Percentiles rank a stretch among this genome's conserved stretches.
phyloP scores from a whole-genome alignment of 2,329 filamentous ascomycete genomes.

The Penicillium italicum region DNA sequence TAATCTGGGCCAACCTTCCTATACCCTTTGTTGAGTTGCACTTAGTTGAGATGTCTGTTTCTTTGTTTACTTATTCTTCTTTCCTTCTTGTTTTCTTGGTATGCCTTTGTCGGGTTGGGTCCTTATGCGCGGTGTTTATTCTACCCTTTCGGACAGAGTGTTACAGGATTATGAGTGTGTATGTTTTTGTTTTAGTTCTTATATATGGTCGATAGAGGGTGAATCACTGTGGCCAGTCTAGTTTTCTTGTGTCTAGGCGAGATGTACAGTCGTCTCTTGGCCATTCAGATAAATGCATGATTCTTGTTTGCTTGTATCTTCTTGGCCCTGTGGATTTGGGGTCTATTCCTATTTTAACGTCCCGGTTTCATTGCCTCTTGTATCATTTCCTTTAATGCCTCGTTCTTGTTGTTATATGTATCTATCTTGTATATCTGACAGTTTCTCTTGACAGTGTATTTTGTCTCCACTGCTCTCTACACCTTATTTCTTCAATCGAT shows the following conservation, averaged over 20 bases:
- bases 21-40: conserved; percentile 36
- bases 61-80: background rate
- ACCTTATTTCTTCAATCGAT: background rate
- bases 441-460: background rate
- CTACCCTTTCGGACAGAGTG: conserved; percentile 11
- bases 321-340: background rate
- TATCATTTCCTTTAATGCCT: conserved; percentile 10
- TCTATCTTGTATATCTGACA: background rate
- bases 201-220: conserved; percentile 23
- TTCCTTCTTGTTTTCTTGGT: conserved; percentile 5
- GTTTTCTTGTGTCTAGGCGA: conserved; percentile 5
- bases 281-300: background rate
- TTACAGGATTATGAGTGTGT: conserved; percentile 24
- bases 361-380: conserved; percentile 4
- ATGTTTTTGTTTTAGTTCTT: conserved; percentile 10
- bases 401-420: background rate
- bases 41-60: conserved; percentile 23
- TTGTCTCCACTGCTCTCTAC: background rate
- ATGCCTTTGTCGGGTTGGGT: conserved; percentile 16
- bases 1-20: conserved; percentile 32
- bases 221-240: conserved; percentile 6
- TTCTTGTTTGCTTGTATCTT: background rate
- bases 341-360: background rate
- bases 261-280: conserved; percentile 8
- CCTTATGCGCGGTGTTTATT: conserved; percentile 15